Conservation (phyloP, 2,329 filamentous ascomycete genomes). For the Fusarium sp. region DNA sequence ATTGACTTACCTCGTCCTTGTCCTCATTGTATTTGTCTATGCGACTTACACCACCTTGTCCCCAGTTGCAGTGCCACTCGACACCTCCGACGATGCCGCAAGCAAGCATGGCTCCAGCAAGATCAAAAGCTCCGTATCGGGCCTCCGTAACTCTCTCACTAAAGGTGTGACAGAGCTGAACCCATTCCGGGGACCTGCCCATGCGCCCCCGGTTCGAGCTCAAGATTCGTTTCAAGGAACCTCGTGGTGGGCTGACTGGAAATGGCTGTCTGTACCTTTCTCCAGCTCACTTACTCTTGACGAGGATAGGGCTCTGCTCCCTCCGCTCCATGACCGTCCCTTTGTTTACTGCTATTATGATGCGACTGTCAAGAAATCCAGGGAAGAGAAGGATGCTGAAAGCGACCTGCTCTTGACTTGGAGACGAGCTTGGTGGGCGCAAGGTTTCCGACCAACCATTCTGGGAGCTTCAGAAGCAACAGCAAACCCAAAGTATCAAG, state of each 20-base stretch:
- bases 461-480: conserved; percentile 84
- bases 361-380: conserved; percentile 71
- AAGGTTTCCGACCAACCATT: conserved; percentile 89
- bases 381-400: conserved; percentile 77
- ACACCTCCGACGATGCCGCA: conserved; percentile 4
- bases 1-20: conserved; percentile 64
- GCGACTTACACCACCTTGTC: conserved; percentile 67
- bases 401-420: conserved; percentile 85
- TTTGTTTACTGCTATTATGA: conserved; percentile 95
- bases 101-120: conserved; percentile 54
- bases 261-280: conserved; percentile 87
- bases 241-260: conserved; percentile 90
- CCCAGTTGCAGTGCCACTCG: background rate
- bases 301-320: conserved; percentile 85
- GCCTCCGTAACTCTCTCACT: conserved; percentile 57
- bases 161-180: conserved; percentile 64
- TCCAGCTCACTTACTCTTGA: conserved; percentile 84
- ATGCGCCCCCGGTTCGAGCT: conserved; percentile 79
- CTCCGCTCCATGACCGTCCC: conserved; percentile 77
- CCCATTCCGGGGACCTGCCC: conserved; percentile 77
- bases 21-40: conserved; percentile 66
- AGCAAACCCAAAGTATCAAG: conserved; percentile 82
- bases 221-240: conserved; percentile 84
- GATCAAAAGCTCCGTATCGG: conserved; percentile 64
- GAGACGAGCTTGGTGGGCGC: conserved; percentile 95